Evolutionary conservation across 805 yeast genomes (phyloP).

Genomic region (Hemisphaericaspora nanyangensis): DNA sequence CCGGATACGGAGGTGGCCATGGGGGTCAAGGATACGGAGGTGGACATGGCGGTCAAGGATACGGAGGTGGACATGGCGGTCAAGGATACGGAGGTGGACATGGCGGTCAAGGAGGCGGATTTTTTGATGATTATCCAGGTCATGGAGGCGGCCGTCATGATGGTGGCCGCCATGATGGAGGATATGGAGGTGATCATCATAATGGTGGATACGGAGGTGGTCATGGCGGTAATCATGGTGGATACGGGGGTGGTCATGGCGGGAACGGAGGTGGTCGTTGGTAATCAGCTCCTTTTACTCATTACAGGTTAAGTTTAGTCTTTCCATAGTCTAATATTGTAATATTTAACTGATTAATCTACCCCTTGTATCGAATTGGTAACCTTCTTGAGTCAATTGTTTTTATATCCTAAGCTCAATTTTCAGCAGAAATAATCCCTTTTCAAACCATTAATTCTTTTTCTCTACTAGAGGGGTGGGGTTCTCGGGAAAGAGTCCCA

Average conservation of each 20-base stretch:
- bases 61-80: conserved; percentile 5
- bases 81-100: conserved; percentile 1
- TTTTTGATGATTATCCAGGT: neutral
- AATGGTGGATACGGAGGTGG: conserved; percentile 2
- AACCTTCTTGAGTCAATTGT: too few species aligned
- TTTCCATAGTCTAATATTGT: too few species aligned
- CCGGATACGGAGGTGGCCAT: neutral
- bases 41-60: neutral
- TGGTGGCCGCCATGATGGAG: conserved; percentile 3
- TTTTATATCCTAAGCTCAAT: too few species aligned
- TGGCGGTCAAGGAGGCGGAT: conserved; percentile 4
- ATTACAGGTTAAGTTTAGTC: too few species aligned
- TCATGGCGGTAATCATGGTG: neutral
- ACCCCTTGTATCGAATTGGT: too few species aligned
- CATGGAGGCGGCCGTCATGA: neutral
- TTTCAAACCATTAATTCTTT: too few species aligned
- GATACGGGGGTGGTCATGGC: neutral
- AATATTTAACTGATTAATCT: too few species aligned
- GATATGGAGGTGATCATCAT: conserved; percentile 3
- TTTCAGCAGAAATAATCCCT: too few species aligned
- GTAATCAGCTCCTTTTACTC: too few species aligned
- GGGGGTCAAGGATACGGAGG: neutral
- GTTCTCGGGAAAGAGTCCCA: too few species aligned
- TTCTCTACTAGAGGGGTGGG: too few species aligned
- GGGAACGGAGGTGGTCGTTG: neutral